phyloP scores from a whole-genome alignment of 305 asterid species.

The Fraxinus sp. region DNA sequence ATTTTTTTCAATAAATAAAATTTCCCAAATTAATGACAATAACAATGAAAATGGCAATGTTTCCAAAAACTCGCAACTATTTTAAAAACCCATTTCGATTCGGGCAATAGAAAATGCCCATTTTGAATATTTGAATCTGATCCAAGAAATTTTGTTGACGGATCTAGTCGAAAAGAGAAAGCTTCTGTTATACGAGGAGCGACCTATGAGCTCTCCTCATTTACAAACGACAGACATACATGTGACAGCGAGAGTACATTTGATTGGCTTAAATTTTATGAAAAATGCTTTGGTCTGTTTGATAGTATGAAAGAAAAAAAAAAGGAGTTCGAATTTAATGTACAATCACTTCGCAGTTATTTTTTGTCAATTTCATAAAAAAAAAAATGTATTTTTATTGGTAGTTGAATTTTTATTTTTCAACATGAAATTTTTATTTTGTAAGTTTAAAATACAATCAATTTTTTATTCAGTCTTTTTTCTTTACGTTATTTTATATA shows the following conservation, averaged over 20 bases:
- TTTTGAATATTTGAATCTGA: conserved; percentile 7
- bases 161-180: conserved; percentile 33
- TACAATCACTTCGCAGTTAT: too few species aligned
- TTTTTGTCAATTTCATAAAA: too few species aligned
- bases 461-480: too few species aligned
- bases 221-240: conserved; percentile 17
- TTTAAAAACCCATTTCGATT: background rate
- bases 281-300: too few species aligned
- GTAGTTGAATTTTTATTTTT: too few species aligned
- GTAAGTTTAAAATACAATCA: too few species aligned
- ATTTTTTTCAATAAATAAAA: background rate
- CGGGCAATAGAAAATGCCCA: background rate
- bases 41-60: background rate
- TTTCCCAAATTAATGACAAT: background rate
- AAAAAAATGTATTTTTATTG: too few species aligned
- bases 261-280: too few species aligned
- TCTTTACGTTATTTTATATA: too few species aligned
- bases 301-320: too few species aligned
- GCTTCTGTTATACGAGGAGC: background rate
- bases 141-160: conserved; percentile 30
- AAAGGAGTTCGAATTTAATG: too few species aligned
- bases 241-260: background rate
- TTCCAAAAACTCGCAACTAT: background rate
- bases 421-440: too few species aligned
- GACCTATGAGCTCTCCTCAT: conserved; percentile 40